Conservation (phyloP, 768 basidiomycete species). For the Lenzites betulinus region DNA sequence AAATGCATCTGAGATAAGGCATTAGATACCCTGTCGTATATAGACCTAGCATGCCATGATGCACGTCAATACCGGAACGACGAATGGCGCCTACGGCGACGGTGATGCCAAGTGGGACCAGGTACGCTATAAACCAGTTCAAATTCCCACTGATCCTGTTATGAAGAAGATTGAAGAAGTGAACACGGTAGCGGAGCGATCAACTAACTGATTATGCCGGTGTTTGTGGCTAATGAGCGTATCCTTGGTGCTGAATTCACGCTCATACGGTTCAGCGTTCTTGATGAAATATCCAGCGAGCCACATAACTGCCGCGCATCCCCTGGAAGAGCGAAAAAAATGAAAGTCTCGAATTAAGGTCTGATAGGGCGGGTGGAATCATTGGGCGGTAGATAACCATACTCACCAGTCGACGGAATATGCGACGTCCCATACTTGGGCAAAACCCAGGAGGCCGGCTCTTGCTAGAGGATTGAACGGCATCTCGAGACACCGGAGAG, state of each 20-base stretch:
- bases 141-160: constrained; percentile 49
- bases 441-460: no score
- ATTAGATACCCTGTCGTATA: constrained; percentile 38
- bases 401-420: neutral
- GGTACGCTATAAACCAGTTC: constrained; percentile 50
- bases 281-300: constrained; percentile 42
- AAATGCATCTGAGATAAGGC: no score
- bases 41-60: constrained; percentile 59
- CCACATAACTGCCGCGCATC: constrained; percentile 39
- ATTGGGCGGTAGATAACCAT: no score
- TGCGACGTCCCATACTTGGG: neutral
- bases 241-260: constrained; percentile 52
- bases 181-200: neutral
- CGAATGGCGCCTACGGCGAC: constrained; percentile 40
- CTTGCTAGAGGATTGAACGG: no score
- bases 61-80: constrained; percentile 51
- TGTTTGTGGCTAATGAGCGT: constrained; percentile 55
- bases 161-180: neutral
- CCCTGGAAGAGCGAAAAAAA: neutral
- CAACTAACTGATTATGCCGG: constrained; percentile 46
- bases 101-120: constrained; percentile 47
- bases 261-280: constrained; percentile 42
- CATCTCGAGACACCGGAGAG: no score
- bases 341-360: no score
- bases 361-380: no score